Evolutionary conservation across 2,329 filamentous ascomycete genomes (phyloP).

Genomic region (Nannizziopsis arthrosporioides): DNA sequence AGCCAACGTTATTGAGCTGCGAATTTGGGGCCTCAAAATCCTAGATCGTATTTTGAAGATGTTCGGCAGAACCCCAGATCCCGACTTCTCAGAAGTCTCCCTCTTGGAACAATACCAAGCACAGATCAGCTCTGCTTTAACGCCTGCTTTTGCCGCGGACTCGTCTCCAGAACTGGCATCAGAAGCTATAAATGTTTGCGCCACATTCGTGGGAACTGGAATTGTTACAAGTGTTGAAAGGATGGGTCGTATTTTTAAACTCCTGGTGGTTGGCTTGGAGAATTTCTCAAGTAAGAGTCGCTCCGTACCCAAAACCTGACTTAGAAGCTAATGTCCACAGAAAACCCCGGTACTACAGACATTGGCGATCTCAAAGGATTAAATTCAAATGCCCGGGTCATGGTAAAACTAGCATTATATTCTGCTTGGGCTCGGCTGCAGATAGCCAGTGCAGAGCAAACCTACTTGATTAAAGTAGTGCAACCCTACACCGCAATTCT

Average conservation of each 20-base stretch:
- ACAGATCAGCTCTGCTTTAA: constrained; percentile 91
- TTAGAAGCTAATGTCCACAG: constrained; percentile 23
- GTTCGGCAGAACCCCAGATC: constrained; percentile 90
- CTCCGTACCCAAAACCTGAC: not conserved
- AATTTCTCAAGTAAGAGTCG: constrained; percentile 61
- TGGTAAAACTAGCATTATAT: constrained; percentile 96
- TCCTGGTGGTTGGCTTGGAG: constrained; percentile 78
- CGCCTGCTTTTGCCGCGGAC: constrained; percentile 88
- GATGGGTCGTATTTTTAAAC: constrained; percentile 97
- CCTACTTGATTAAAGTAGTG: constrained; percentile 76
- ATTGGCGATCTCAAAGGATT: constrained; percentile 89
- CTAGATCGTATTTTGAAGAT: constrained; percentile 88
- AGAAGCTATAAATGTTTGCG: constrained; percentile 92
- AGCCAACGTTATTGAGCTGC: constrained; percentile 76
- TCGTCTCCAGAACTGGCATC: constrained; percentile 92
- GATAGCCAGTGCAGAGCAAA: constrained; percentile 84
- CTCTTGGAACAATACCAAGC: constrained; percentile 96
- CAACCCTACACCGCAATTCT: constrained; percentile 81
- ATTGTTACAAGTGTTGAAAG: constrained; percentile 95
- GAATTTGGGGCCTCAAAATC: constrained; percentile 84
- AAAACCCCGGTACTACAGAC: constrained; percentile 63
- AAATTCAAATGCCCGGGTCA: constrained; percentile 90
- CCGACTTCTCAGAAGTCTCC: constrained; percentile 94
- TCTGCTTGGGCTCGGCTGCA: constrained; percentile 96
- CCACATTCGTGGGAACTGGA: constrained; percentile 92